Percentiles rank a stretch among this genome's conserved stretches.
phyloP scores from a whole-genome alignment of 768 basidiomycete genomes.

The Phylloporus sp. region DNA sequence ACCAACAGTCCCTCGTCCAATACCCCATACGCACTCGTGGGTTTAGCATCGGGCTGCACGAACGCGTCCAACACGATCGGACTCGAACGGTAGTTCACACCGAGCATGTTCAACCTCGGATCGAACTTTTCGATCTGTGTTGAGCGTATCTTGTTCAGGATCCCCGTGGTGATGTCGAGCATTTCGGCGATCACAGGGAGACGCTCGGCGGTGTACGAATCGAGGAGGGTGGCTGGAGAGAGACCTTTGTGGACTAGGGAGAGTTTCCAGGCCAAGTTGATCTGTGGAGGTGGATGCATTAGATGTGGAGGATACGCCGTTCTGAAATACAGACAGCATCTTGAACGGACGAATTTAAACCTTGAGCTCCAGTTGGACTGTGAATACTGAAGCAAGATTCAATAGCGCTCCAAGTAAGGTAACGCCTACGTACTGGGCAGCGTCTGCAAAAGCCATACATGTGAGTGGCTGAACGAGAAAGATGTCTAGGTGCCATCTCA shows the following conservation, averaged over 20 bases:
- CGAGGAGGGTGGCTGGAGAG: conserved; percentile 34
- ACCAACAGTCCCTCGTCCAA: conserved; percentile 25
- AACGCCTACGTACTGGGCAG: conserved; percentile 34
- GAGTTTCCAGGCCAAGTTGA: conserved; percentile 45
- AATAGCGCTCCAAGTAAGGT: too few relatives aligned
- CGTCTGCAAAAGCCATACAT: conserved; percentile 32
- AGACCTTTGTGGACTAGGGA: conserved; percentile 37
- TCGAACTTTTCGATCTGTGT: not conserved
- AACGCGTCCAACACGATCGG: conserved; percentile 36
- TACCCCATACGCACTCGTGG: conserved; percentile 10
- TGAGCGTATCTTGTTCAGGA: conserved; percentile 7
- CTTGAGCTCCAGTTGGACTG: conserved; percentile 27
- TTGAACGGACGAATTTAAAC: conserved; percentile 36
- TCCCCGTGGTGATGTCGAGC: conserved; percentile 36
- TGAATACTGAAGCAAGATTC: conserved; percentile 23
- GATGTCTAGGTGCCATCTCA: too few relatives aligned
- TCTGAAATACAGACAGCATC: conserved; percentile 31
- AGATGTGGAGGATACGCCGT: not conserved
- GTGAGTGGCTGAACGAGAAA: not conserved
- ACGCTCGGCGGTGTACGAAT: conserved; percentile 41
- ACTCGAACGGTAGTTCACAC: conserved; percentile 35
- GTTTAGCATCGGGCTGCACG: conserved; percentile 8
- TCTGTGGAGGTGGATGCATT: conserved; percentile 16
- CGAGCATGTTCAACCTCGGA: conserved; percentile 21
- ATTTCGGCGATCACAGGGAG: conserved; percentile 43